phyloP scores from a whole-genome alignment of 1,139 yeast genomes.

The Geotrichum siamense region DNA sequence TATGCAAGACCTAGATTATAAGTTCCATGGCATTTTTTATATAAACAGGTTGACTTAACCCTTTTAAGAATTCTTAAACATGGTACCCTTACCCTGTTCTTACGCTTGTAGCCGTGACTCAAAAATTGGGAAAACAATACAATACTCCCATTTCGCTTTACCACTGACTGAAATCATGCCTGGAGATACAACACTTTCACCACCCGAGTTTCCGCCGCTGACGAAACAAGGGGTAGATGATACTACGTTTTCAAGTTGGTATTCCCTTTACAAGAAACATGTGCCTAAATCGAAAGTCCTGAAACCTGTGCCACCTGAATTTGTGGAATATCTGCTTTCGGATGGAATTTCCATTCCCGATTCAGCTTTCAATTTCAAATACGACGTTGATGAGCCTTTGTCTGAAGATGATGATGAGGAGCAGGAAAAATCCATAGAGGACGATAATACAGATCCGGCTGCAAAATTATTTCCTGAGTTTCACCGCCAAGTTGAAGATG shows the following conservation, averaged over 20 bases:
- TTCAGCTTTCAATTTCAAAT: conserved; percentile 17
- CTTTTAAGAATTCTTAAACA: no score
- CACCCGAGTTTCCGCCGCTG: conserved; percentile 11
- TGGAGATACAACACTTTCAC: neutral
- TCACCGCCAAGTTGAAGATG: conserved; percentile 45
- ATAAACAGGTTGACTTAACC: no score
- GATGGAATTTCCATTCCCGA: conserved; percentile 71
- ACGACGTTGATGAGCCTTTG: conserved; percentile 25
- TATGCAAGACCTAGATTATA: no score
- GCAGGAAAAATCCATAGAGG: conserved; percentile 57
- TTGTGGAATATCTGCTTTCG: conserved; percentile 59
- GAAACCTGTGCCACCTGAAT: conserved; percentile 57
- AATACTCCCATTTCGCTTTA: no score
- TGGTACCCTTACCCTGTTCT: no score
- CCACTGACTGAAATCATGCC: no score
- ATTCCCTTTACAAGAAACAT: conserved; percentile 44
- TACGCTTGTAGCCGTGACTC: no score
- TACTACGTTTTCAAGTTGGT: conserved; percentile 75
- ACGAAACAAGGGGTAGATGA: conserved; percentile 44
- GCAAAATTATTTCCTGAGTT: conserved; percentile 54
- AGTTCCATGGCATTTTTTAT: no score
- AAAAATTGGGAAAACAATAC: no score
- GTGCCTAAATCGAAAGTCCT: conserved; percentile 50
- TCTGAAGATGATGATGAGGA: conserved; percentile 45
- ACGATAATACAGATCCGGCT: conserved; percentile 35